Conservation (phyloP, 176 grass and related monocot species). For the Cenchrus purpureus region DNA sequence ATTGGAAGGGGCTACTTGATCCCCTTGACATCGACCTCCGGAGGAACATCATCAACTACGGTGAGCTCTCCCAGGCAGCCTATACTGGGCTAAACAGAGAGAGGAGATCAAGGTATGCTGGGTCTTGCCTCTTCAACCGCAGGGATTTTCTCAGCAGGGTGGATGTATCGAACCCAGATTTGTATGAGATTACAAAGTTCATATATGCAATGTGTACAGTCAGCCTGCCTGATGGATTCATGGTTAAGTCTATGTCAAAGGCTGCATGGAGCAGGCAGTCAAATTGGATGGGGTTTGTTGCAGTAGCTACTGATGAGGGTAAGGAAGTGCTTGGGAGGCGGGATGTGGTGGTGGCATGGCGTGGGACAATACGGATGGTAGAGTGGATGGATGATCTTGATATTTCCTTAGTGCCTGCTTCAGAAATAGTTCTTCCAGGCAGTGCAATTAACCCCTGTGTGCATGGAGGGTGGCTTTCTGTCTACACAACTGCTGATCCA, state of each 20-base stretch:
- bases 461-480: slow-evolving; percentile 81
- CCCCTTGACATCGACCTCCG: slow-evolving; percentile 76
- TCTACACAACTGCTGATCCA: slow-evolving; percentile 70
- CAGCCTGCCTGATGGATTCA: slow-evolving; percentile 78
- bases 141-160: slow-evolving; percentile 62
- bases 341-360: slow-evolving; percentile 87
- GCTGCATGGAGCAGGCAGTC: slow-evolving; percentile 78
- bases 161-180: slow-evolving; percentile 54
- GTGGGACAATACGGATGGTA: slow-evolving; percentile 69
- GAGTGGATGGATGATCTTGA: slow-evolving; percentile 94
- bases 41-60: slow-evolving; percentile 77
- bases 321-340: slow-evolving; percentile 74
- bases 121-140: slow-evolving; percentile 66
- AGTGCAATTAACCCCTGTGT: slow-evolving; percentile 47
- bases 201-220: slow-evolving; percentile 82
- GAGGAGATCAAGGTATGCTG: slow-evolving; percentile 74
- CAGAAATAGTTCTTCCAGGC: slow-evolving; percentile 40
- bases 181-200: slow-evolving; percentile 82
- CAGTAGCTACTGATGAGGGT: slow-evolving; percentile 86
- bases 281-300: slow-evolving; percentile 93
- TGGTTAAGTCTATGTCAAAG: slow-evolving; percentile 59
- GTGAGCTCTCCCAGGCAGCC: slow-evolving; percentile 67
- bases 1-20: slow-evolving; percentile 77
- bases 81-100: slow-evolving; percentile 79
- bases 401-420: slow-evolving; percentile 71